Evolutionary conservation across 2,329 filamentous ascomycete species (phyloP).

Genomic region (Beauveria varroae): DNA sequence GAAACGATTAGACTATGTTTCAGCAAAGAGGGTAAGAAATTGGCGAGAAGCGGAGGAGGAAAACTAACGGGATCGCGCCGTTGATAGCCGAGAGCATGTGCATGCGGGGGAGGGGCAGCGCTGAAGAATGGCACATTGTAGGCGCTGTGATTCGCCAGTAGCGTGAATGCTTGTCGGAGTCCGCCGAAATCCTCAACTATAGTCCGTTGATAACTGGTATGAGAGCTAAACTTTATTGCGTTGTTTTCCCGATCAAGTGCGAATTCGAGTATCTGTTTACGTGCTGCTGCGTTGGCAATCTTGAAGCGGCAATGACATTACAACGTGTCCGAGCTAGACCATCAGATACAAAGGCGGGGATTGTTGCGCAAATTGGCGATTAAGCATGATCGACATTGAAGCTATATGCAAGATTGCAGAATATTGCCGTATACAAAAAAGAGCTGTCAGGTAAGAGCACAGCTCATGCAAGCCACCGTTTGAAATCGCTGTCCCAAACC

Average conservation of each 20-base stretch:
- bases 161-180: neutral
- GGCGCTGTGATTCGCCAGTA: neutral
- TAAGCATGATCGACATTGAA: neutral
- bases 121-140: neutral
- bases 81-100: slow-evolving; percentile 4
- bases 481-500: neutral
- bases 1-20: neutral
- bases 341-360: no score
- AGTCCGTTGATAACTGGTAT: neutral
- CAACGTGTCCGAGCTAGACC: no score
- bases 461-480: neutral
- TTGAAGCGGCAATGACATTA: no score
- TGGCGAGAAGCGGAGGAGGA: neutral
- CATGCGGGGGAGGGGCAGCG: slow-evolving; percentile 2
- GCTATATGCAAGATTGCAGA: neutral
- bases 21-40: neutral
- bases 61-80: neutral
- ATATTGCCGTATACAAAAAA: neutral
- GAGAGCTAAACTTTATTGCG: no score
- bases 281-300: no score
- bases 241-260: no score
- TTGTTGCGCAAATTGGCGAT: neutral
- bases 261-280: no score
- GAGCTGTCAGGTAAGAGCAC: neutral
- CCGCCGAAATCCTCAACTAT: neutral